Conservation (phyloP, 139 green algal species). For the Tetratostichococcus sp. region DNA sequence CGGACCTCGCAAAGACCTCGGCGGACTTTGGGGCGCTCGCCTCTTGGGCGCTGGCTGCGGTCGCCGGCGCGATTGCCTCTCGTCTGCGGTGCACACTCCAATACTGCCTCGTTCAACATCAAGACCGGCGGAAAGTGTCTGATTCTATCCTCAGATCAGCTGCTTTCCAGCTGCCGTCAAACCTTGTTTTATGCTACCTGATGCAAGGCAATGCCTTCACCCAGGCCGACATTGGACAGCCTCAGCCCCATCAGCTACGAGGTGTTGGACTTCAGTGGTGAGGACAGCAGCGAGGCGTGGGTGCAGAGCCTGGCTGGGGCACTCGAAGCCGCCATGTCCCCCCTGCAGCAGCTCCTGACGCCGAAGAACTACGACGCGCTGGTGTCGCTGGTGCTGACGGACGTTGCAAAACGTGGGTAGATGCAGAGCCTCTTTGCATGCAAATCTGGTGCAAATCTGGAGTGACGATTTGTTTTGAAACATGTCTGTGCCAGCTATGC, state of each 20-base stretch:
- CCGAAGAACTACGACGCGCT: slow-evolving; percentile 69
- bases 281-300: slow-evolving; percentile 70
- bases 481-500: too few species aligned
- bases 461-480: too few species aligned
- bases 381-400: slow-evolving; percentile 68
- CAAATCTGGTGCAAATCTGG: too few species aligned
- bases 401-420: slow-evolving; percentile 18
- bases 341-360: slow-evolving; percentile 74
- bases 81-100: slow-evolving; percentile 43
- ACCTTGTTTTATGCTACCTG: not conserved
- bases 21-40: slow-evolving; percentile 57
- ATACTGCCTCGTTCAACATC: too few species aligned
- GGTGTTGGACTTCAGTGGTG: slow-evolving; percentile 65
- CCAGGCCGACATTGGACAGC: slow-evolving; percentile 64
- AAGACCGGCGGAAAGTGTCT: too few species aligned
- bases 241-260: slow-evolving; percentile 62
- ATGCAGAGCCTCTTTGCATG: too few species aligned
- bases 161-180: not conserved
- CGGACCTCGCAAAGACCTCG: slow-evolving; percentile 77
- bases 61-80: slow-evolving; percentile 64
- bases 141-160: too few species aligned
- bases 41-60: slow-evolving; percentile 57
- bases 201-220: not conserved
- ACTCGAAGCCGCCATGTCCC: slow-evolving; percentile 47
- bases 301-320: slow-evolving; percentile 56